Percentiles rank a stretch among this genome's conserved stretches.
Conservation (phyloP, 2,329 filamentous ascomycete genomes). For the Ophiocordyceps camponoti-rufipedis region DNA sequence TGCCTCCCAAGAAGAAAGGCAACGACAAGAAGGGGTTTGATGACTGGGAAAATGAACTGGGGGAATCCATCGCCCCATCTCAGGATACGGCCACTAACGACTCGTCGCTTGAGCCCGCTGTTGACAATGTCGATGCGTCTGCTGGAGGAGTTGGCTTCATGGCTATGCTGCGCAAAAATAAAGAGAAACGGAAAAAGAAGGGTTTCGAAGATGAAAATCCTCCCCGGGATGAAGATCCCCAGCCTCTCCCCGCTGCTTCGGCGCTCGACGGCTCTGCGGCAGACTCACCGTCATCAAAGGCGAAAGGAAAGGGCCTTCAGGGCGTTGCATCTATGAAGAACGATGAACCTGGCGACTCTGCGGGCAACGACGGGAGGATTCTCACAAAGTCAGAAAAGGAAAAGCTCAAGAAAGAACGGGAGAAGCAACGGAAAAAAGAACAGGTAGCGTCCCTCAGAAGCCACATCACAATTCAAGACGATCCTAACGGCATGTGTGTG, state of each 20-base stretch:
- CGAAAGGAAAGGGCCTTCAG: constrained; percentile 45
- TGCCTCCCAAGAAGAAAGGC: constrained; percentile 89
- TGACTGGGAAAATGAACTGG: constrained; percentile 89
- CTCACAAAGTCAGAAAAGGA: constrained; percentile 98
- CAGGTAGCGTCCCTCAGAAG: constrained; percentile 36
- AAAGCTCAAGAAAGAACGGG: constrained; percentile 90
- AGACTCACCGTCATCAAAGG: constrained; percentile 67
- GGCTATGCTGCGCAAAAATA: constrained; percentile 65
- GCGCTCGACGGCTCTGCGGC: constrained; percentile 68
- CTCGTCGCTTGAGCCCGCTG: constrained; percentile 27
- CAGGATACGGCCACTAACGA: constrained; percentile 24
- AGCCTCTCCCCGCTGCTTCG: constrained; percentile 20
- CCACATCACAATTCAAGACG: too few species aligned
- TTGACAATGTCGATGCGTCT: constrained; percentile 32
- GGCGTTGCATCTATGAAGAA: constrained; percentile 23
- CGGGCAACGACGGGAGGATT: constrained; percentile 43
- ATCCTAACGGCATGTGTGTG: not conserved
- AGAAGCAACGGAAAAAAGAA: constrained; percentile 98
- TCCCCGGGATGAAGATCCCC: constrained; percentile 44
- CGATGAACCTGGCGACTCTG: constrained; percentile 31
- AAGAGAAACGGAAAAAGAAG: constrained; percentile 70
- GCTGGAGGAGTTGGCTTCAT: constrained; percentile 50
- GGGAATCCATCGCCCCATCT: constrained; percentile 52
- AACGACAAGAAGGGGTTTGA: constrained; percentile 66
- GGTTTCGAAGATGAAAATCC: constrained; percentile 50